These are phyloP conservation scores for Nakaseomyces delphensis DNA, from an alignment of 1,139 yeast species.

Conservation along the genomic window DNA sequence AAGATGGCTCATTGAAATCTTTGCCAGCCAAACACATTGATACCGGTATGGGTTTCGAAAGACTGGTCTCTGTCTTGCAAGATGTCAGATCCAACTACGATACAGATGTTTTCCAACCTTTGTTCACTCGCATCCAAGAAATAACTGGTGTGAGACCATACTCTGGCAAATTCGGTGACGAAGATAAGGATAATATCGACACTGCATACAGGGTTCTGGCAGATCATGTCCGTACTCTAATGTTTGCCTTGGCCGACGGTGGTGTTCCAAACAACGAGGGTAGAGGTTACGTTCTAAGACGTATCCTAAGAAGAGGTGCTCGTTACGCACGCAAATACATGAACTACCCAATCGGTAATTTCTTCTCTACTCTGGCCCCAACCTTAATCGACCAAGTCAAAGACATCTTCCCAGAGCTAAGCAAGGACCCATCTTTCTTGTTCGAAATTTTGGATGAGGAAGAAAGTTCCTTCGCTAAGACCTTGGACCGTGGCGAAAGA, in stretches of 20 bases:
- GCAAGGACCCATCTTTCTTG: constrained; percentile 60
- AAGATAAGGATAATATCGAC: constrained; percentile 88
- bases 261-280: constrained; percentile 99
- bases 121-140: constrained; percentile 77
- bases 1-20: constrained; percentile 69
- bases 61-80: constrained; percentile 90
- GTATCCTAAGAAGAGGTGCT: constrained; percentile 95
- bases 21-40: constrained; percentile 93
- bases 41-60: constrained; percentile 98
- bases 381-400: constrained; percentile 82
- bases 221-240: constrained; percentile 94
- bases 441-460: constrained; percentile 92
- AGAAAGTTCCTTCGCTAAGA: constrained; percentile 87
- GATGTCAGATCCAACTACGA: constrained; percentile 88
- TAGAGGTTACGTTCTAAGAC: constrained; percentile 93
- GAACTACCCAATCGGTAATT: constrained; percentile 89
- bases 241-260: constrained; percentile 95
- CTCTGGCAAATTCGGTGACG: constrained; percentile 85
- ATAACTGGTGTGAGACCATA: constrained; percentile 89
- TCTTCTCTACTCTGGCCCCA: constrained; percentile 87
- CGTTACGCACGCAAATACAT: constrained; percentile 94
- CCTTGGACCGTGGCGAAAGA: constrained; percentile 96
- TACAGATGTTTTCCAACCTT: constrained; percentile 90
- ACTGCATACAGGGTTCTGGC: constrained; percentile 98
- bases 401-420: constrained; percentile 86